phyloP scores from a whole-genome alignment of 2,329 filamentous ascomycete species.

The Alternaria ventricosa region DNA sequence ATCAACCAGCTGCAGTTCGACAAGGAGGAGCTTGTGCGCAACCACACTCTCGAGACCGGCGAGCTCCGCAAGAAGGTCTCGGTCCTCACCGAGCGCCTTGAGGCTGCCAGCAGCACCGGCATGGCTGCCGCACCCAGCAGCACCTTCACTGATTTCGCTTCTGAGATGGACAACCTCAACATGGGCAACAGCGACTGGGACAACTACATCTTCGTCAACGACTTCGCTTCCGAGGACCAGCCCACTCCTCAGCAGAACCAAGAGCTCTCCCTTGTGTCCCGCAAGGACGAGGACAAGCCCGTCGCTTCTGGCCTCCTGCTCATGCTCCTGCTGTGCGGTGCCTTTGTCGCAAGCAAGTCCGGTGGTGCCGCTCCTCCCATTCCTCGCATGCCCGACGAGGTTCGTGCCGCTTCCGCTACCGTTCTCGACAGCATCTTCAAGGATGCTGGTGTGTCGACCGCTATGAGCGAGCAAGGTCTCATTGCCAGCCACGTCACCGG shows the following conservation, averaged over 20 bases:
- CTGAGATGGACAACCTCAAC: conserved; percentile 81
- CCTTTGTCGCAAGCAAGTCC: conserved; percentile 90
- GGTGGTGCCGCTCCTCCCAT: conserved; percentile 73
- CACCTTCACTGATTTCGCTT: conserved; percentile 74
- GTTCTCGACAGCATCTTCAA: conserved; percentile 83
- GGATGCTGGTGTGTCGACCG: conserved; percentile 69
- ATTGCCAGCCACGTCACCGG: conserved; percentile 61
- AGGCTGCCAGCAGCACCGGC: conserved; percentile 57
- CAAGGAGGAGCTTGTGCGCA: conserved; percentile 89
- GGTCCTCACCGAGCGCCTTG: conserved; percentile 77
- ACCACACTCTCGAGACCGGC: conserved; percentile 87
- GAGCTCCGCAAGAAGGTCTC: conserved; percentile 92
- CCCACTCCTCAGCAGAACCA: conserved; percentile 43
- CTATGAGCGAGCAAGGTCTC: conserved; percentile 44
- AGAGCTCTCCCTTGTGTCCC: conserved; percentile 51
- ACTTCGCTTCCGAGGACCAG: conserved; percentile 67
- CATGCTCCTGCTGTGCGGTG: conserved; percentile 96
- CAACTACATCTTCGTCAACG: conserved; percentile 77
- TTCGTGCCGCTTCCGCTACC: conserved; percentile 77
- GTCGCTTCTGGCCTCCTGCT: conserved; percentile 84
- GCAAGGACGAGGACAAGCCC: conserved; percentile 60
- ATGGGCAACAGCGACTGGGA: conserved; percentile 83
- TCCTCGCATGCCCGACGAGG: conserved; percentile 79
- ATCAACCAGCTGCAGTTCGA: conserved; percentile 80
- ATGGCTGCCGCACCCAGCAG: conserved; percentile 62